phyloP scores from a whole-genome alignment of 768 basidiomycete genomes.

The Kwoniella bestiolae region DNA sequence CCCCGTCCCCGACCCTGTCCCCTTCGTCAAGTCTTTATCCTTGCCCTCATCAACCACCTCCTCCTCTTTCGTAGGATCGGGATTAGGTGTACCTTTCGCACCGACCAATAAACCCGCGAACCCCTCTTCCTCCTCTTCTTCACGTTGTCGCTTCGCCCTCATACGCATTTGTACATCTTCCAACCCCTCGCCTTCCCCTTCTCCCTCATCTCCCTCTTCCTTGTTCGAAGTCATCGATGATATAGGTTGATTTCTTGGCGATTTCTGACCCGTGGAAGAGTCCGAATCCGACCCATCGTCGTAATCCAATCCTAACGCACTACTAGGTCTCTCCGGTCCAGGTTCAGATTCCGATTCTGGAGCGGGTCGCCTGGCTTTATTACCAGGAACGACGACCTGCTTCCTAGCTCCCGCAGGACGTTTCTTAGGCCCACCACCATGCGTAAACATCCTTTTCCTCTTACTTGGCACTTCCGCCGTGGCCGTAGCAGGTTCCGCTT shows the following conservation, averaged over 20 bases:
- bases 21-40: not conserved
- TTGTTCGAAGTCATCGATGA: not conserved
- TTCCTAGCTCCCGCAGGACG: constrained; percentile 61
- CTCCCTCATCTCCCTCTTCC: constrained; percentile 36
- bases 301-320: constrained; percentile 51
- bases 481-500: constrained; percentile 7
- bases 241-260: constrained; percentile 23
- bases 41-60: not conserved
- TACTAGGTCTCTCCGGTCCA: not conserved
- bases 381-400: constrained; percentile 1
- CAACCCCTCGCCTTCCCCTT: constrained; percentile 56
- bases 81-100: not conserved
- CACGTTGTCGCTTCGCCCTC: constrained; percentile 71
- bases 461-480: constrained; percentile 23
- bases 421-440: constrained; percentile 57
- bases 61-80: constrained; percentile 1
- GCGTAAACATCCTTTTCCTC: constrained; percentile 58
- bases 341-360: not conserved
- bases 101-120: constrained; percentile 45
- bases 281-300: constrained; percentile 56
- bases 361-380: not conserved
- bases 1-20: constrained; percentile 15
- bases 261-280: constrained; percentile 30
- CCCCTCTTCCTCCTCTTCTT: constrained; percentile 70
- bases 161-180: constrained; percentile 61